Conservation (phyloP, 768 basidiomycete species). For the Mrakia blollopis region DNA sequence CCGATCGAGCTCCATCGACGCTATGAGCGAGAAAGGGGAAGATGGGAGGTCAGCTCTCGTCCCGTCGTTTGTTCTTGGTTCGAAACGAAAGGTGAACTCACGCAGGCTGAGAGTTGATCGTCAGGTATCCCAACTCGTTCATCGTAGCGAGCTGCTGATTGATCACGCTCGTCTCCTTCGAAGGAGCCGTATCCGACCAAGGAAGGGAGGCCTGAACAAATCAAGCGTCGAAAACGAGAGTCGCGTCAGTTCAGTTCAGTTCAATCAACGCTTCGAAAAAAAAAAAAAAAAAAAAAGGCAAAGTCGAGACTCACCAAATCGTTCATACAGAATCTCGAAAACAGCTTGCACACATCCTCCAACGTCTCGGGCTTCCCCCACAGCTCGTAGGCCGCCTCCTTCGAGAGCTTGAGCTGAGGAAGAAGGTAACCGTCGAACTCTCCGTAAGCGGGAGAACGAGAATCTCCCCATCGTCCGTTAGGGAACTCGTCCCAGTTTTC, state of each 20-base stretch:
- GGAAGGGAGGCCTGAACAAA: conserved; percentile 37
- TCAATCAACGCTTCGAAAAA: not conserved
- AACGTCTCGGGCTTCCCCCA: conserved; percentile 41
- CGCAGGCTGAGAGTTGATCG: conserved; percentile 95
- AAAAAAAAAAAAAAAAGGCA: not conserved
- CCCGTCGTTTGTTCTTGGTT: not conserved
- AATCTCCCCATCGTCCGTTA: conserved; percentile 97
- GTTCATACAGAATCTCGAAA: conserved; percentile 44
- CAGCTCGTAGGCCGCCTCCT: conserved; percentile 39
- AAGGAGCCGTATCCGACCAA: conserved; percentile 45
- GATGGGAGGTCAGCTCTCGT: not conserved
- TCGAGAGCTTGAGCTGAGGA: conserved; percentile 32
- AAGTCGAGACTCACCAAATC: conserved; percentile 35
- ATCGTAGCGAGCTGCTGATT: conserved; percentile 52
- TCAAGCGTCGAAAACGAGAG: not conserved
- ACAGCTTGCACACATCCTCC: conserved; percentile 41
- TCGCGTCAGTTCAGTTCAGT: not conserved
- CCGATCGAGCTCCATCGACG: conserved; percentile 79
- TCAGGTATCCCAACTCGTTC: conserved; percentile 88
- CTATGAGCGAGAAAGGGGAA: not conserved
- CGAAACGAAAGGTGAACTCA: not conserved
- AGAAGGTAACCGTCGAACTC: conserved; percentile 70
- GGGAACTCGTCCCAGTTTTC: conserved; percentile 99
- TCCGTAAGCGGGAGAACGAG: conserved; percentile 94
- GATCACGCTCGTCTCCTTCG: conserved; percentile 46